These are phyloP conservation scores for Pugionium cornutum DNA, from an alignment of 345 rosid genomes.

Conservation along the genomic window DNA sequence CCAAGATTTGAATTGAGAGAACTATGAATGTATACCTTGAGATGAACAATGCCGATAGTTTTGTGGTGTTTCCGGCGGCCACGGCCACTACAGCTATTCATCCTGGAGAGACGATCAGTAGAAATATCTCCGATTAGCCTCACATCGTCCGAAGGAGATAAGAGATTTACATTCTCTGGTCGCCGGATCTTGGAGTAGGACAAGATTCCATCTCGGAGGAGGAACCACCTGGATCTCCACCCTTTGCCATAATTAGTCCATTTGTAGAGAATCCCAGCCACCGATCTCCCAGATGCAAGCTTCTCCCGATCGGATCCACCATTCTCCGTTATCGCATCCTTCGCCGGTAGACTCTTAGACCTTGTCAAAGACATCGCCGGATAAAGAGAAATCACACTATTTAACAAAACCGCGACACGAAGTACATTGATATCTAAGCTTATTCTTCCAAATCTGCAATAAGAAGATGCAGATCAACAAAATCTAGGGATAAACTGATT, in stretches of 20 bases:
- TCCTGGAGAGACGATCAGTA: conserved; percentile 53
- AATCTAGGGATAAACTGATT: background rate
- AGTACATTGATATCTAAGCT: conserved; percentile 13
- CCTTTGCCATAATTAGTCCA: conserved; percentile 99
- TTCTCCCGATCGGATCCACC: conserved; percentile 49
- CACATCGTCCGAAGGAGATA: conserved; percentile 59
- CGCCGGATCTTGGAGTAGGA: conserved; percentile 83
- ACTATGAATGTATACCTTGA: conserved; percentile 56
- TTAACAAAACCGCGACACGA: background rate
- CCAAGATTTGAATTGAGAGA: background rate
- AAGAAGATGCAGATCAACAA: conserved; percentile 4
- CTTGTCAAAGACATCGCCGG: conserved; percentile 47
- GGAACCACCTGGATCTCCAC: conserved; percentile 97
- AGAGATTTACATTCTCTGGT: conserved; percentile 56
- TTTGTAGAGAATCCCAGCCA: conserved; percentile 84
- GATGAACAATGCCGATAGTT: conserved; percentile 76
- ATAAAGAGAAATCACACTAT: conserved; percentile 58
- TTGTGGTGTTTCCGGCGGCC: conserved; percentile 58
- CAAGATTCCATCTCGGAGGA: conserved; percentile 70
- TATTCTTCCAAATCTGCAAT: background rate
- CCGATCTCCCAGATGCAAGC: conserved; percentile 47
- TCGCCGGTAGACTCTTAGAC: conserved; percentile 69
- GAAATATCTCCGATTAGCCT: conserved; percentile 82
- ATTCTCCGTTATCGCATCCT: conserved; percentile 31
- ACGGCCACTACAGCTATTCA: conserved; percentile 55